These are phyloP conservation scores for Trichoderma oligosporum DNA, from an alignment of 2,329 filamentous ascomycete species.

Conservation along the genomic window DNA sequence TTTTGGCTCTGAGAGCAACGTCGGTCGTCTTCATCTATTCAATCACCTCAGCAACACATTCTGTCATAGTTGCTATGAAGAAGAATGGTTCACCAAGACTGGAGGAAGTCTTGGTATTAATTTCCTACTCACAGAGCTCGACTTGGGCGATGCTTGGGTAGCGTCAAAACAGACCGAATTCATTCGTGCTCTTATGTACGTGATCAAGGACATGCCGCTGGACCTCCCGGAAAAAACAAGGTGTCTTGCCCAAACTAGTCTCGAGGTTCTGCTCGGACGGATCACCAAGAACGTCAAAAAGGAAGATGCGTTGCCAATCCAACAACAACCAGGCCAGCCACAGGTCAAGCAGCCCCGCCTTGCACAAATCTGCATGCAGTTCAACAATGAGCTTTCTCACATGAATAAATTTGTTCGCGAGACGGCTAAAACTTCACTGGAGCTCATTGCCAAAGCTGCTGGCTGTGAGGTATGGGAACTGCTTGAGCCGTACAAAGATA, in stretches of 20 bases:
- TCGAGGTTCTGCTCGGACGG: conserved; percentile 72
- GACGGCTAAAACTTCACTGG: conserved; percentile 76
- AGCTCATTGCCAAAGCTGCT: conserved; percentile 74
- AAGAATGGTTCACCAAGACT: conserved; percentile 98
- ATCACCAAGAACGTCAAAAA: conserved; percentile 78
- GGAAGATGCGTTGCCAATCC: conserved; percentile 55
- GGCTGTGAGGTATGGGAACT: conserved; percentile 81
- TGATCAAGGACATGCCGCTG: conserved; percentile 96
- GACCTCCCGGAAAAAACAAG: conserved; percentile 90
- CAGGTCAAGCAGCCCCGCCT: conserved; percentile 56
- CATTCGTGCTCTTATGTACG: conserved; percentile 86
- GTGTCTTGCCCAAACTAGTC: conserved; percentile 73
- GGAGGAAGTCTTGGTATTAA: conserved; percentile 89
- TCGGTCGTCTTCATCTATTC: conserved; percentile 80
- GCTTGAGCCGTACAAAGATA: conserved; percentile 83
- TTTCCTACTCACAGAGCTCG: conserved; percentile 77
- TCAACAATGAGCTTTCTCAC: conserved; percentile 86
- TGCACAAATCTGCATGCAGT: conserved; percentile 73
- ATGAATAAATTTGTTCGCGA: conserved; percentile 94
- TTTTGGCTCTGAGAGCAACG: conserved; percentile 68
- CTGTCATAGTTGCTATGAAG: conserved; percentile 91
- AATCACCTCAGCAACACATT: conserved; percentile 76
- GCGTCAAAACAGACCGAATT: conserved; percentile 80
- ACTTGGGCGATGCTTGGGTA: conserved; percentile 81
- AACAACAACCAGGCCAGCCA: conserved; percentile 42